Percentiles rank a stretch among this genome's conserved stretches.
These are phyloP conservation scores for Cytospora paraplurivora DNA, from an alignment of 2,329 filamentous ascomycete species.

Conservation along the genomic window DNA sequence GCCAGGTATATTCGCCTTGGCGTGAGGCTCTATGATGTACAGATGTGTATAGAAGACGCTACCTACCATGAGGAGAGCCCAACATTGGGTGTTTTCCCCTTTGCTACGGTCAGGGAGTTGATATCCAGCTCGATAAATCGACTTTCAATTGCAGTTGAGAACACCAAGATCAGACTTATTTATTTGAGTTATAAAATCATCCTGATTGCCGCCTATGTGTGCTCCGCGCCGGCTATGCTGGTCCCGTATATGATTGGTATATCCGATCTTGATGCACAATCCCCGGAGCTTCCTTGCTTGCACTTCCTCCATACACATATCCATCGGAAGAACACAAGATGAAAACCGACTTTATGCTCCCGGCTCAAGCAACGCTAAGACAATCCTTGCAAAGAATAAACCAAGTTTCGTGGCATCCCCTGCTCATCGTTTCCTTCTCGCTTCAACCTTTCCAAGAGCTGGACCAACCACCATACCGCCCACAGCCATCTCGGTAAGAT, in stretches of 20 bases:
- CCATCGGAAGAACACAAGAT: neutral
- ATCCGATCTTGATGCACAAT: neutral
- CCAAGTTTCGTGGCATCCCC: neutral
- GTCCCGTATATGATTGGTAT: neutral
- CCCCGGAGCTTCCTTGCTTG: neutral
- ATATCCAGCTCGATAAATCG: too few species aligned
- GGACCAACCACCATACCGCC: conserved; percentile 32
- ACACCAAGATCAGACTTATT: too few species aligned
- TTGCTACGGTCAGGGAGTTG: too few species aligned
- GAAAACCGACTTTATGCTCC: neutral
- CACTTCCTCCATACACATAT: neutral
- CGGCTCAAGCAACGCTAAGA: neutral
- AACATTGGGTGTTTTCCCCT: too few species aligned
- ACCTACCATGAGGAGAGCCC: too few species aligned
- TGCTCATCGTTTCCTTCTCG: conserved; percentile 11
- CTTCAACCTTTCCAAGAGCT: conserved; percentile 12
- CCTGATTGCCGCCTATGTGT: too few species aligned
- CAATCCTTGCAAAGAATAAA: neutral
- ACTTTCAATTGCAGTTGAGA: too few species aligned
- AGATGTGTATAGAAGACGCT: too few species aligned
- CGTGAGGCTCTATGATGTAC: too few species aligned
- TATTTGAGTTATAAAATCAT: too few species aligned
- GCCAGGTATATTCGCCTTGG: too few species aligned
- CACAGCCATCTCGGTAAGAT: conserved; percentile 34
- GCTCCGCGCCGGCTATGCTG: neutral